Evolutionary conservation across 148 eudicot genomes (phyloP), one percentile per base, ranked within the genome.

Genomic region (Rhododendron williamsianum): DNA sequence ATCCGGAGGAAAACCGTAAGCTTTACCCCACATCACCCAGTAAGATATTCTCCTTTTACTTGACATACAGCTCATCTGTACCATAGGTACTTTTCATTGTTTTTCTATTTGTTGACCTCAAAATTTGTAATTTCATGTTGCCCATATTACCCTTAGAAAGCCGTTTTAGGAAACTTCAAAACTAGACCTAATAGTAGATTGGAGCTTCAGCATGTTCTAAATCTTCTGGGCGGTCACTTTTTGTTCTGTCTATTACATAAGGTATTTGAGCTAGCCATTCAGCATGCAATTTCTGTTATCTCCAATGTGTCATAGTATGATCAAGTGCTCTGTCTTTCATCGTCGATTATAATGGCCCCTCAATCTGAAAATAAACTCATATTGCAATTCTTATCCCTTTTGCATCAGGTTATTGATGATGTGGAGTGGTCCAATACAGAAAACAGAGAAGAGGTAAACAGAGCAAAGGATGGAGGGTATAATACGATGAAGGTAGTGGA

Each of bases 351-450:
- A 60, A 54, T 19, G 21, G 54, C 36, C 35, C 45, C 11, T 77
- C 36, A 27, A 12, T 60, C 63, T 48, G 41, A 51, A 69, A 46
- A 51, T 45, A 11, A 74, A 74, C 48, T 67, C 15, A 18, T 54
- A 18, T 54, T 7, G 38, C 49, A 74, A 33, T 85, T 65, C 25
- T 30, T 71, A 9, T 56, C 52, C 82, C 48, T 48, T 49, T 77
- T 52, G 6, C 82, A 46, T 73, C 83, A 92, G 91, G 88, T 76
- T 76, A 82, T 80, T 80, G 89, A 85, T 33, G 85, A 87, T 79
- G 80, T 86, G 80, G 87, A 74, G 82, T 73, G 85, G 65, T 51
- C 86, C 60, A 89, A 86, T 86, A 43, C 74, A 60, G 25, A 6
- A 73, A 73, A 73, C 78, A 76, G 76, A 21, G 78, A 15, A 77